Evolutionary conservation across 495 filamentous ascomycete species (phyloP), one percentile per base, ranked within the genome.

Genomic region (Podospora pseudoanserina): DNA sequence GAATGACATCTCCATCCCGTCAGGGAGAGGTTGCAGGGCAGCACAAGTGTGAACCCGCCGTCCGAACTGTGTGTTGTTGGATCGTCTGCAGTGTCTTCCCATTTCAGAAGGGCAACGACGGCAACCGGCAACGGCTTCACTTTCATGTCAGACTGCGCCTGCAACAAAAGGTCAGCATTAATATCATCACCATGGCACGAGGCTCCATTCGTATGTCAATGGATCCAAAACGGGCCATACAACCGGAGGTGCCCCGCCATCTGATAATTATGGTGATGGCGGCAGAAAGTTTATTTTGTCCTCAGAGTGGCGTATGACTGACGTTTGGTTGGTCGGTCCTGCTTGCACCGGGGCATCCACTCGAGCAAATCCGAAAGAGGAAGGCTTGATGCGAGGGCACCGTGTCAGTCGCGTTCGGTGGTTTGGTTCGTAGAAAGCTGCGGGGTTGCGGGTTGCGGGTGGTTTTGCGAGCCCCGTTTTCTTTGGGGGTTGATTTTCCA

Each of bases 401-500:
- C 39, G 39, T 49, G 39, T 49, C 39, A 49, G 39, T 49, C 55
- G 55, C n/a, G 5, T 23, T 19, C 55, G 9, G n/a, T 7, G 15
- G 54, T 32, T 4, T 32, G 7, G 39, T 49, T 23, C 23, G 39
- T 49, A 49, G 39, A 13, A 49, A 20, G 55, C 18, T 58, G 55
- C 55, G 55, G 55, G 55, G 55, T 58, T 26, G 55, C 23, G 23
- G 23, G 23, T 23, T 23, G 23, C 1, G 23, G 1, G 23, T 23
- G 23, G 23, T 23, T 23, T 23, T 23, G 23, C 23, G 18, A 58
- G 55, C 55, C n/a, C n/a, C 55, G 18, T 58, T 26, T 58, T 58
- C 55, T 58, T 58, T 58, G 55, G n/a, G 55, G 18, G 28, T 63
- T 49, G 15, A 19, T 34, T 44, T 44, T 63, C 28, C 61, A 63